phyloP scores from a whole-genome alignment of 192 early-diverging fungal genomes.

The Paraglomus brasilianum region DNA sequence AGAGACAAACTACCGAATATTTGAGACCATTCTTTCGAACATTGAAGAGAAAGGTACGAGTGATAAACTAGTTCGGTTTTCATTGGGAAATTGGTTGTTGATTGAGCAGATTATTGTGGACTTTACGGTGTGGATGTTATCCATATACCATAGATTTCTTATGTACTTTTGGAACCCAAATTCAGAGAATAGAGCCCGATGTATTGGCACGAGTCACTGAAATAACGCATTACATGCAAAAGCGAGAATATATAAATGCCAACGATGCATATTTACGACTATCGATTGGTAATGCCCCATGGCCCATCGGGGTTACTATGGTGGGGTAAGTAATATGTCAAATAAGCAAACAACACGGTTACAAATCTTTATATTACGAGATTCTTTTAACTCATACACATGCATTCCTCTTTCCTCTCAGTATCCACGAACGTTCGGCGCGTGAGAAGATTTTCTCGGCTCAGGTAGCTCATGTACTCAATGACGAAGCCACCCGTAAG shows the following conservation, averaged over 20 bases:
- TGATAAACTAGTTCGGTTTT: too few species aligned
- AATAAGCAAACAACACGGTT: not conserved
- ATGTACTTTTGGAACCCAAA: not conserved
- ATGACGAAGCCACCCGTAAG: slow-evolving; percentile 94
- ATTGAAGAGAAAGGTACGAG: slow-evolving; percentile 63
- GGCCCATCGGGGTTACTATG: slow-evolving; percentile 97
- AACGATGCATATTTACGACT: slow-evolving; percentile 92
- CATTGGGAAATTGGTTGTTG: too few species aligned
- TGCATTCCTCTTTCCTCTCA: slow-evolving; percentile 29
- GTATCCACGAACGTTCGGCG: slow-evolving; percentile 96
- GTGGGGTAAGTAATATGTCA: slow-evolving; percentile 62
- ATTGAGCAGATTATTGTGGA: too few species aligned
- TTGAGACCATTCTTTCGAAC: slow-evolving; percentile 88
- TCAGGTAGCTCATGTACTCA: slow-evolving; percentile 96
- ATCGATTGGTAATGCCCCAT: slow-evolving; percentile 96
- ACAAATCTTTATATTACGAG: not conserved
- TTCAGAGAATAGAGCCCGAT: slow-evolving; percentile 69
- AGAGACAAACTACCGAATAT: slow-evolving; percentile 84
- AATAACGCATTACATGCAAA: slow-evolving; percentile 81
- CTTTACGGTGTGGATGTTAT: too few species aligned
- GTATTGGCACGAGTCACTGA: slow-evolving; percentile 88
- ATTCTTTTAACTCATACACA: not conserved
- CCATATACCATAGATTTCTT: not conserved
- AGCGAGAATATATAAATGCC: slow-evolving; percentile 87
- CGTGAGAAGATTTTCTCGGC: slow-evolving; percentile 94